Conservation (phyloP, 2,329 filamentous ascomycete genomes). For the Aspergillus fructus region DNA sequence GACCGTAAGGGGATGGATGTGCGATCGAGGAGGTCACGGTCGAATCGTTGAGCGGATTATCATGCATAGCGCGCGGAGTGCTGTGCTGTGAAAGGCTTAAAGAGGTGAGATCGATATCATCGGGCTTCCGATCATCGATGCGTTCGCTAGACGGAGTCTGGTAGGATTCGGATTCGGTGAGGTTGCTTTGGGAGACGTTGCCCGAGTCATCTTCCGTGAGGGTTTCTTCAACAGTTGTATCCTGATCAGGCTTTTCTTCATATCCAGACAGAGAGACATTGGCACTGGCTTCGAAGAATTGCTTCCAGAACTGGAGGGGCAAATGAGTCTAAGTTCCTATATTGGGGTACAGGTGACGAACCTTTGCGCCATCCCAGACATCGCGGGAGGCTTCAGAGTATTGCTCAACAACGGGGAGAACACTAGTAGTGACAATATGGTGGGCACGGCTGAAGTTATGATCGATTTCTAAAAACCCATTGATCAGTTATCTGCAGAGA, state of each 20-base stretch:
- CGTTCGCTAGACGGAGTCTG: slow-evolving; percentile 41
- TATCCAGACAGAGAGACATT: slow-evolving; percentile 96
- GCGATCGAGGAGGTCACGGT: slow-evolving; percentile 46
- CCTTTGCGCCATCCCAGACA: slow-evolving; percentile 97
- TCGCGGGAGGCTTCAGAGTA: slow-evolving; percentile 91
- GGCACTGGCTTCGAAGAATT: slow-evolving; percentile 98
- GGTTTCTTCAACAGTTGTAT: slow-evolving; percentile 54
- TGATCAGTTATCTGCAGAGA: slow-evolving; percentile 13
- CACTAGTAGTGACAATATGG: slow-evolving; percentile 90
- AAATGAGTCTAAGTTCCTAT: not conserved
- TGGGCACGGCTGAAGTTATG: slow-evolving; percentile 97
- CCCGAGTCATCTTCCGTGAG: slow-evolving; percentile 57
- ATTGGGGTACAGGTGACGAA: slow-evolving; percentile 34
- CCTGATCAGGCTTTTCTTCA: slow-evolving; percentile 68
- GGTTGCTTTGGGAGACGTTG: slow-evolving; percentile 45
- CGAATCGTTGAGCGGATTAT: slow-evolving; percentile 35
- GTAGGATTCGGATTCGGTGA: slow-evolving; percentile 41
- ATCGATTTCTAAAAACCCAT: slow-evolving; percentile 73
- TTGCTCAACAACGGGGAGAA: slow-evolving; percentile 88
- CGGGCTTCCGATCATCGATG: slow-evolving; percentile 30
- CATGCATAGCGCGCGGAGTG: slow-evolving; percentile 44
- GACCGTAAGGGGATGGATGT: slow-evolving; percentile 71
- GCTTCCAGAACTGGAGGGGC: slow-evolving; percentile 84
- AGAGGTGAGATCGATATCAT: slow-evolving; percentile 48
- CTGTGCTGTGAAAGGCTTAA: slow-evolving; percentile 48